Percentiles rank a stretch among this genome's conserved stretches.
Evolutionary conservation across 129 eudicot species (phyloP).

Genomic region (Calendula officinalis): DNA sequence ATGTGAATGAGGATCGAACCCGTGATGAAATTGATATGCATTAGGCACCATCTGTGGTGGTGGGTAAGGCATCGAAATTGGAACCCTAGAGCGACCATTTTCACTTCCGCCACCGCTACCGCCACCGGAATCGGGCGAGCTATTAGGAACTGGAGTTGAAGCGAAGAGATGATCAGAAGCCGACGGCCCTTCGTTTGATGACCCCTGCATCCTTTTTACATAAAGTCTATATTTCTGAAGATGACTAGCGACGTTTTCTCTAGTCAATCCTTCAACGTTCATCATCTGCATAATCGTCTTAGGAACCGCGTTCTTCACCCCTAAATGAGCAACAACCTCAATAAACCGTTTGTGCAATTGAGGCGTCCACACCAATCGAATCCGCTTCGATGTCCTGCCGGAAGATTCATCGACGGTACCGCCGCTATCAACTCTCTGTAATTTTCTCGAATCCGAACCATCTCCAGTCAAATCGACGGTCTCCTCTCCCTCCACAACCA

Average conservation of each 20-base stretch:
- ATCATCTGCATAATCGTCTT: constrained; percentile 93
- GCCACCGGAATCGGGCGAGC: constrained; percentile 43
- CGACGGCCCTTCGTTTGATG: constrained; percentile 66
- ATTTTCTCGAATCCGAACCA: constrained; percentile 50
- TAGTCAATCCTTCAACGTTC: constrained; percentile 95
- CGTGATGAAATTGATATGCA: constrained; percentile 50
- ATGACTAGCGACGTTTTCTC: constrained; percentile 97
- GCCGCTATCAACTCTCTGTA: constrained; percentile 36
- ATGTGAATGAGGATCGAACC: constrained; percentile 38
- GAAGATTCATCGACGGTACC: constrained; percentile 37
- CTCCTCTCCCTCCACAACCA: constrained; percentile 34
- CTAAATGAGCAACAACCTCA: constrained; percentile 83
- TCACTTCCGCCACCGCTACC: constrained; percentile 10
- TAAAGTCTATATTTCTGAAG: constrained; percentile 86
- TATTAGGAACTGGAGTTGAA: constrained; percentile 67
- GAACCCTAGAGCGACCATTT: constrained; percentile 27
- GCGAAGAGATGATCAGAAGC: constrained; percentile 62
- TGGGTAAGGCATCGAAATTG: constrained; percentile 48
- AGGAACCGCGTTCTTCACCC: constrained; percentile 87
- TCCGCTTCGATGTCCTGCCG: constrained; percentile 51
- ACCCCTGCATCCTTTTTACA: constrained; percentile 87
- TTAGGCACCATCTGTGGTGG: constrained; percentile 49
- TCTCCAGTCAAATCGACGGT: constrained; percentile 35
- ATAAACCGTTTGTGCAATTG: constrained; percentile 92
- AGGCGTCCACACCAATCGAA: constrained; percentile 92